A percentile compares a stretch with the other conserved stretches of the same genome.
These are phyloP conservation scores for Dispira simplex DNA, from an alignment of 192 early-diverging fungal species.

Conservation along the genomic window DNA sequence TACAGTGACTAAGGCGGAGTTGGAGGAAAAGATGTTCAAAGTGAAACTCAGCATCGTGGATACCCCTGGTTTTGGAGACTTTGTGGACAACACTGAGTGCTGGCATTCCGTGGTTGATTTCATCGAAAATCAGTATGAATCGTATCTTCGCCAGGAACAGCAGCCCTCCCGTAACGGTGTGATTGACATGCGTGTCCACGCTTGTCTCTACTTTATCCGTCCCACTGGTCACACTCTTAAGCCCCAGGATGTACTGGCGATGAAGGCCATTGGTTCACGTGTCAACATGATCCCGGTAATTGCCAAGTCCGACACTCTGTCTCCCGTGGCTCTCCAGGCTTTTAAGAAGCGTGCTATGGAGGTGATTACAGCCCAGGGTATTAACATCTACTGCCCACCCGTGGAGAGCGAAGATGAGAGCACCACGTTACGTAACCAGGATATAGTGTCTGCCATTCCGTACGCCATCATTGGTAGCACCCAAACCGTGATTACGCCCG, in stretches of 20 bases:
- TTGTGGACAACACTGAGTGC: conserved; percentile 86
- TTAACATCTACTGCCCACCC: conserved; percentile 80
- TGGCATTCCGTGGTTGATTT: conserved; percentile 98
- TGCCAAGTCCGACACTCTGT: conserved; percentile 97
- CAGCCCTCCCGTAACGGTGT: conserved; percentile 68
- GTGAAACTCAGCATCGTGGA: conserved; percentile 91
- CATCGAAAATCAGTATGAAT: conserved; percentile 96
- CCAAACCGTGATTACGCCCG: conserved; percentile 61
- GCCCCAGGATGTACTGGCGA: conserved; percentile 92
- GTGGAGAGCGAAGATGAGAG: conserved; percentile 80
- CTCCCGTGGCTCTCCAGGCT: conserved; percentile 70
- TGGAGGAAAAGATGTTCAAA: conserved; percentile 98
- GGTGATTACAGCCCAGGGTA: conserved; percentile 80
- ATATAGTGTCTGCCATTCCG: conserved; percentile 81
- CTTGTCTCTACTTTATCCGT: conserved; percentile 97
- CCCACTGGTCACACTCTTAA: conserved; percentile 89
- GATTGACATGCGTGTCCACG: conserved; percentile 93
- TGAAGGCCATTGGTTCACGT: conserved; percentile 91
- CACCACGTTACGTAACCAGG: conserved; percentile 61
- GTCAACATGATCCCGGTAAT: conserved; percentile 97
- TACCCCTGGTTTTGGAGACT: conserved; percentile 81
- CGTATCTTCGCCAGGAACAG: conserved; percentile 84
- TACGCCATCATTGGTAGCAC: conserved; percentile 92
- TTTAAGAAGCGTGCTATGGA: conserved; percentile 96
- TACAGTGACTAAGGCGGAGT: conserved; percentile 93